Base-by-base conservation (phyloP, 768 basidiomycete genomes). In the Candolleomyces eurysporus region DNA sequence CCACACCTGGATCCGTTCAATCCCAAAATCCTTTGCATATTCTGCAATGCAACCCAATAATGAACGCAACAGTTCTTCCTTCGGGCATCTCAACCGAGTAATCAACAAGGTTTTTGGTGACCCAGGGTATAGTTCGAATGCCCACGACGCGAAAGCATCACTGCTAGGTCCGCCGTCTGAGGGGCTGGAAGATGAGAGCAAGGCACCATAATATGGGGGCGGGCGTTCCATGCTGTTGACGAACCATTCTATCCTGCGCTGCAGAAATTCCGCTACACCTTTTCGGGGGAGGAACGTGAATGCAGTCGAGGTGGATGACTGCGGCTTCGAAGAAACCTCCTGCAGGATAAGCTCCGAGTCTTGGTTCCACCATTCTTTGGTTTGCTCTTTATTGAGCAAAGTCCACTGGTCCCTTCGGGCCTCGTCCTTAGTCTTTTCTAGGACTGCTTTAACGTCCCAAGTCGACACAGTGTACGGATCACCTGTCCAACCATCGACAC, bases 1-100 rank as follows among this genome's bases (percentile, higher is more conserved):
- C 82, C 83, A 84, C 1, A 77, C 68, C 59, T 83, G 83, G 48
- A 84, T 70, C 42, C 63, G 72, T n/a, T 67, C 65, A 26, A 79
- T 61, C 3, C 72, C 72, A 56, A 66, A 56, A 51, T 58, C 19
- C 58, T 55, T 61, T 17, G 69, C 69, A 46, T 65, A 70, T 32
- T 66, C 68, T 51, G 72, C 66, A 8, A 81, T 67, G 11, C 67
- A 36, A 36, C 36, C 67, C 19, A 46, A 57, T 16, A 82, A 59
- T 19, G 83, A 68, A 2, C 53, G 64, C 13, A 68, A 65, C 56
- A 84, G 78, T 0, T 67, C 65, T 2, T 68, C 63, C 22, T 63
- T 60, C 17, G 55, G 49, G 17, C 64, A 65, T 26, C 72, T 63
- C 42, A 74, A 4, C n/a, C 73, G 68, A n/a, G 73, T 74, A 10